Evolutionary conservation across 1,284 basidiomycete species (phyloP).

Genomic region (Naganishia sp.): DNA sequence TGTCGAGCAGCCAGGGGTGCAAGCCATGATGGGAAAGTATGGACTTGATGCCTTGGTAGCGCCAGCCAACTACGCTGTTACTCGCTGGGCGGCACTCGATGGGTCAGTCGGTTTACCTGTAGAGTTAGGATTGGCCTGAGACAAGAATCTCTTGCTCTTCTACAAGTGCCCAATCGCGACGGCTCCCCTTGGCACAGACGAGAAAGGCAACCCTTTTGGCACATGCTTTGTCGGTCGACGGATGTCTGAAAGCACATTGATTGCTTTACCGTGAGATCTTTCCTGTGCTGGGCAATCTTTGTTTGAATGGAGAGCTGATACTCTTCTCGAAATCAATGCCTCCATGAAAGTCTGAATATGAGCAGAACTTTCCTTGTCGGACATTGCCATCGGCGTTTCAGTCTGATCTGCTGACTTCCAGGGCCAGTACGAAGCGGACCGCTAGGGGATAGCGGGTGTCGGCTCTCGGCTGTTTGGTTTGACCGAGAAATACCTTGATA

Average conservation of each 20-base stretch:
- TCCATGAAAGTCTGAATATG: conserved; percentile 5
- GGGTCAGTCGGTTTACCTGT: not conserved
- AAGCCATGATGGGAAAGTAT: not conserved
- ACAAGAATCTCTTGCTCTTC: too few relatives aligned
- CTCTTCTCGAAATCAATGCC: not conserved
- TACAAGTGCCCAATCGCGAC: not conserved
- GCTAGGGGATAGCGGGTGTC: too few relatives aligned
- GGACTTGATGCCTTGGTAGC: conserved; percentile 1
- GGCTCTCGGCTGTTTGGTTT: too few relatives aligned
- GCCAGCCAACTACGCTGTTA: not conserved
- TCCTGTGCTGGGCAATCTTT: not conserved
- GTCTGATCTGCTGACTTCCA: too few relatives aligned
- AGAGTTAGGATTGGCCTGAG: not conserved
- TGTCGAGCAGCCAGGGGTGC: not conserved
- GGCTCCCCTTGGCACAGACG: not conserved
- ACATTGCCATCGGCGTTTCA: not conserved
- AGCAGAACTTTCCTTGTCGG: conserved; percentile 10
- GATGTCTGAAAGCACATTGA: not conserved
- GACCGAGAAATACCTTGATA: too few relatives aligned
- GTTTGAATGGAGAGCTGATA: not conserved
- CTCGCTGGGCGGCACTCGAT: conserved; percentile 2
- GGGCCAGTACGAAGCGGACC: too few relatives aligned
- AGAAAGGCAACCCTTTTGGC: not conserved
- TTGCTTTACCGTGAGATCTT: not conserved
- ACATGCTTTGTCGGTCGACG: not conserved